Percentiles rank a stretch among this genome's conserved stretches.
These are phyloP conservation scores for Evansstolkia leycettana DNA, from an alignment of 495 filamentous ascomycete genomes.

Conservation along the genomic window DNA sequence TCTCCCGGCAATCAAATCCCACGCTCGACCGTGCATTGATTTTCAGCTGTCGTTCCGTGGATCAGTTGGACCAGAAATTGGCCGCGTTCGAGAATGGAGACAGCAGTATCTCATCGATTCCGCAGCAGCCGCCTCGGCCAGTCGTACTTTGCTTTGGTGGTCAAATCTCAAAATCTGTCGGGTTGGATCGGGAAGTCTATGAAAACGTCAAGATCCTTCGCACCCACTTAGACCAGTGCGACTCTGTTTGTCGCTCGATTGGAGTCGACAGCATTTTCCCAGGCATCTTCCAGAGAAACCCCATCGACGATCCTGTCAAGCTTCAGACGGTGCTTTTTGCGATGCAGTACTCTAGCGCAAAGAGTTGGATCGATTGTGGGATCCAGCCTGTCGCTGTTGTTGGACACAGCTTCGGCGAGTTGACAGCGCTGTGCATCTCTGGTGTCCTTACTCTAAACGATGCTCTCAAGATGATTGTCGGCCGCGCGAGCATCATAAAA, in stretches of 20 bases:
- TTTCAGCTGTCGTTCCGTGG: conserved; percentile 1
- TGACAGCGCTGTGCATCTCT: conserved; percentile 30
- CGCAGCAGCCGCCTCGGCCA: conserved; percentile 10
- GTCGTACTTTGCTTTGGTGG: conserved; percentile 44
- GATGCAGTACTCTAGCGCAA: conserved; percentile 35
- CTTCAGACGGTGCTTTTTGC: conserved; percentile 36
- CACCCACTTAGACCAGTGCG: conserved; percentile 26
- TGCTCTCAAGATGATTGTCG: conserved; percentile 27
- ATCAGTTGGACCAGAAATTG: conserved; percentile 7
- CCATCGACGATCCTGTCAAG: conserved; percentile 24
- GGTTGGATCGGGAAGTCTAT: conserved; percentile 26
- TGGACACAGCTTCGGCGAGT: conserved; percentile 41
- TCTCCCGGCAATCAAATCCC: conserved; percentile 11
- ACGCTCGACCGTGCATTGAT: conserved; percentile 2
- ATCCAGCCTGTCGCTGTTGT: conserved; percentile 22
- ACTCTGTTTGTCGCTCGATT: conserved; percentile 7
- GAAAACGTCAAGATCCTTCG: conserved; percentile 20
- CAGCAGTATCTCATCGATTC: not conserved
- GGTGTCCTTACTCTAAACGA: conserved; percentile 21
- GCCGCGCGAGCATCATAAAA: conserved; percentile 31
- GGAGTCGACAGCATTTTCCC: conserved; percentile 33
- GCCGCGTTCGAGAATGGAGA: not conserved
- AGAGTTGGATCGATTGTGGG: conserved; percentile 35
- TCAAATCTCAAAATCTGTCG: conserved; percentile 32
- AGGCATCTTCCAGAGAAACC: conserved; percentile 28